phyloP scores from a whole-genome alignment of 208 protist genomes.

The Wallacemonas sp. region DNA sequence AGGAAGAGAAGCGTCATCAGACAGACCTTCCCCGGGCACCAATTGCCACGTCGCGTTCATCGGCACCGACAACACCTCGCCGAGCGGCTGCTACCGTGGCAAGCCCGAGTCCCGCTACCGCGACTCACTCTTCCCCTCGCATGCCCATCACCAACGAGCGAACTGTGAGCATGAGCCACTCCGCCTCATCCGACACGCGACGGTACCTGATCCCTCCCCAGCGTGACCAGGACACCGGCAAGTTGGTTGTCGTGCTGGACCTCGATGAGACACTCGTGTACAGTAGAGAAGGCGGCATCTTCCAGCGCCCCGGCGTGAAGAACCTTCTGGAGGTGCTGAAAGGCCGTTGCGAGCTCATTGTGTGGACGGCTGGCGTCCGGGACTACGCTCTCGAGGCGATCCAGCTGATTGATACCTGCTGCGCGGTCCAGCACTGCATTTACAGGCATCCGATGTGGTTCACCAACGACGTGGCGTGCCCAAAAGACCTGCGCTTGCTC shows the following conservation, averaged over 20 bases:
- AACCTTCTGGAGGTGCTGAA: conserved; percentile 66
- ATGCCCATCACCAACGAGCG: conserved; percentile 5
- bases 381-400: conserved; percentile 74
- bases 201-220: conserved; percentile 57
- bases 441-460: conserved; percentile 78
- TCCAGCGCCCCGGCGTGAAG: conserved; percentile 55
- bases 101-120: background rate
- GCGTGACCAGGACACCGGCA: conserved; percentile 45
- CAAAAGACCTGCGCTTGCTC: conserved; percentile 82
- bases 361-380: conserved; percentile 86
- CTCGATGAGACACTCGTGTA: conserved; percentile 89
- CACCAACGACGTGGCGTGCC: conserved; percentile 61
- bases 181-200: background rate
- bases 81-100: background rate
- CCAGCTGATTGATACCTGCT: conserved; percentile 60
- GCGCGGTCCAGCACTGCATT: conserved; percentile 63
- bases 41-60: background rate
- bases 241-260: conserved; percentile 85
- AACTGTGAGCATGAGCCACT: conserved; percentile 4
- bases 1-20: background rate
- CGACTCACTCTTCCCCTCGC: background rate
- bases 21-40: background rate
- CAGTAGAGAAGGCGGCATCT: conserved; percentile 61
- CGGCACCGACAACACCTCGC: background rate
- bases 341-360: conserved; percentile 70